Conservation (phyloP, 768 basidiomycete species). For the Pholiota microspora region DNA sequence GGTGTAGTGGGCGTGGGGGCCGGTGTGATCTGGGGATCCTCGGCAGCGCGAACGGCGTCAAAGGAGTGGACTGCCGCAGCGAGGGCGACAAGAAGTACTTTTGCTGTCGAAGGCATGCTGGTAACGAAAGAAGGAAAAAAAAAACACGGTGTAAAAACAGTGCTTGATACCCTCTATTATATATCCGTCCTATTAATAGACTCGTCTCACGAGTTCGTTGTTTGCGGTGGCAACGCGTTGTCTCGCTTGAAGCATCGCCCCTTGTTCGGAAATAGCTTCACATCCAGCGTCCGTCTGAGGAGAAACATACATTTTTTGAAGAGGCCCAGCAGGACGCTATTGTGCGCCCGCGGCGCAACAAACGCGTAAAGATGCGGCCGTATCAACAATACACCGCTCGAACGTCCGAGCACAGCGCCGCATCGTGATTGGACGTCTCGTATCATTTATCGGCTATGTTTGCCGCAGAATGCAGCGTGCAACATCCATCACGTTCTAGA, state of each 20-base stretch:
- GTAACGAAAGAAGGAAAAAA: background rate
- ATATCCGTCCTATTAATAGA: background rate
- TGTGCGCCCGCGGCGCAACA: background rate
- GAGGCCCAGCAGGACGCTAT: background rate
- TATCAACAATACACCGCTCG: background rate
- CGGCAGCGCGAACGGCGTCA: slow-evolving; percentile 8
- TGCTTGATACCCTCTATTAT: background rate
- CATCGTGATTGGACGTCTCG: background rate
- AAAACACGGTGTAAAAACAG: background rate
- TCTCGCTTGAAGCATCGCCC: background rate
- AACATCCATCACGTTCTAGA: slow-evolving; percentile 3
- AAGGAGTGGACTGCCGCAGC: slow-evolving; percentile 17
- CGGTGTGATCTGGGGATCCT: slow-evolving; percentile 12
- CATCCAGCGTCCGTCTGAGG: background rate
- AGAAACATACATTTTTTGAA: background rate
- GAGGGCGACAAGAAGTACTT: slow-evolving; percentile 6
- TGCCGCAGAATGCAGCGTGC: background rate
- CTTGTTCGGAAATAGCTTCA: background rate
- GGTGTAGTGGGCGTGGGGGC: slow-evolving; percentile 5
- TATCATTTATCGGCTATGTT: background rate
- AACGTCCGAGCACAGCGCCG: background rate
- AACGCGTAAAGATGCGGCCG: background rate
- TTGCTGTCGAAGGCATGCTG: slow-evolving; percentile 5
- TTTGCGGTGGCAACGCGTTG: background rate
- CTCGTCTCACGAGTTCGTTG: background rate